Conservation (phyloP, 139 green algal species). For the Penium margaritaceum region DNA sequence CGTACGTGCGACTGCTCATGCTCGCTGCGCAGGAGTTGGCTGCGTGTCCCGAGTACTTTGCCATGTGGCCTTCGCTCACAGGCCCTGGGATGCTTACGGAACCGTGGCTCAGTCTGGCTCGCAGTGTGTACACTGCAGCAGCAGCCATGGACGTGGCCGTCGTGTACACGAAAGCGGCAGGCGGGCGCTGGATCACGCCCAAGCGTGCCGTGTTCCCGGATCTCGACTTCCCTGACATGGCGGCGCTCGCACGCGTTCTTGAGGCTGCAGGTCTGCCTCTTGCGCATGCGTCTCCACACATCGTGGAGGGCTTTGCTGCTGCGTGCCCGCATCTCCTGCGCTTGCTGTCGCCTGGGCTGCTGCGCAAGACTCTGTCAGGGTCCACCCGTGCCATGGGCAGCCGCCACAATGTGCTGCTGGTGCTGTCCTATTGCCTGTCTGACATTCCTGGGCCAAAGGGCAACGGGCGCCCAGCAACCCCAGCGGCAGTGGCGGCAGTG, state of each 20-base stretch:
- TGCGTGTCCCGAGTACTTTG: conserved; percentile 39
- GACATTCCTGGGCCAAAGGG: too few relatives aligned
- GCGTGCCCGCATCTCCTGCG: conserved; percentile 27
- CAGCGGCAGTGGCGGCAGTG: conserved; percentile 7
- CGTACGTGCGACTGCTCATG: conserved; percentile 54
- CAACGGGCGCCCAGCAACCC: too few relatives aligned
- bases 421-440: conserved; percentile 59
- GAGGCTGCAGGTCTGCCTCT: conserved; percentile 37
- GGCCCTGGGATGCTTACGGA: too few relatives aligned
- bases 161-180: conserved; percentile 25
- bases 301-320: conserved; percentile 21
- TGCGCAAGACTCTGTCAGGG: conserved; percentile 14
- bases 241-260: conserved; percentile 41
- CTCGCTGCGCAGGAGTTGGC: conserved; percentile 48
- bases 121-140: conserved; percentile 21
- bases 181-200: conserved; percentile 38
- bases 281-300: not conserved
- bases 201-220: conserved; percentile 43
- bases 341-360: conserved; percentile 29
- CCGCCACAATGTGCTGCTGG: conserved; percentile 11
- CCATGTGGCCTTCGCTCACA: too few relatives aligned
- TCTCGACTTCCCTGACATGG: not conserved
- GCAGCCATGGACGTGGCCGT: conserved; percentile 16
- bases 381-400: conserved; percentile 49
- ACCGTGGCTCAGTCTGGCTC: conserved; percentile 38